Evolutionary conservation across 805 yeast genomes (phyloP), one percentile per base, ranked within the genome.

Genomic region (Clavispora santaluciae): DNA sequence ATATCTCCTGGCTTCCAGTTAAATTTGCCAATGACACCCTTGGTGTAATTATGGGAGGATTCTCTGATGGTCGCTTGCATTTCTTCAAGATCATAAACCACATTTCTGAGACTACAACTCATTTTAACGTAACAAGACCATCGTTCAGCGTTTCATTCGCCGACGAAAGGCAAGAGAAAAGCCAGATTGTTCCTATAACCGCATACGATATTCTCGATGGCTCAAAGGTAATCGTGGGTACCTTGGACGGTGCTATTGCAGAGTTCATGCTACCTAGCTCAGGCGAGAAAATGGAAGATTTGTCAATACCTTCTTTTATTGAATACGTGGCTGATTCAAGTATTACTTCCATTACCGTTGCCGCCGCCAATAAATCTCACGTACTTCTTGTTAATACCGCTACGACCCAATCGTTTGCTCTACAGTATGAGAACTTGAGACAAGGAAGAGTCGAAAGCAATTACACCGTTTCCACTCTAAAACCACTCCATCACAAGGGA

Each of bases 31-130:
- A 46, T 9, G 49, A 40, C 3, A 26, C 45, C 2, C 34, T 72
- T 12, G 79, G 79, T 2, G 63, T 73, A 0, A 48, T 81, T n/a
- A 72, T 71, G 5, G 79, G 77, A 9, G 65, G 68, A 0, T 76
- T 78, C 45, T 75, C 76, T 30, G 83, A 79, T 55, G 90, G 90
- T 0, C 56, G 64, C 5, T 56, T 79, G 4, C 78, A 77, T 41
- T 51, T 81, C 5, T 54, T 80, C 13, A 67, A 68, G 36, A 51
- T 79, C 0, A 54, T 53, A 9, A 33, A 64, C 3, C 51, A 54
- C 22, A 33, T 22, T n/a, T 22, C 31, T 1, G 56, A 55, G 16
- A 52, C 37, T 3, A 42, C 58, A 3, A 36, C 44, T 6, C 48
- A 41, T 35, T 45, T 51, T 7, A 42, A 44, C 5, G 48, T 65